Evolutionary conservation across 1,139 yeast genomes (phyloP), one percentile per base, ranked within the genome.

Genomic region (Kodamaea sp.): DNA sequence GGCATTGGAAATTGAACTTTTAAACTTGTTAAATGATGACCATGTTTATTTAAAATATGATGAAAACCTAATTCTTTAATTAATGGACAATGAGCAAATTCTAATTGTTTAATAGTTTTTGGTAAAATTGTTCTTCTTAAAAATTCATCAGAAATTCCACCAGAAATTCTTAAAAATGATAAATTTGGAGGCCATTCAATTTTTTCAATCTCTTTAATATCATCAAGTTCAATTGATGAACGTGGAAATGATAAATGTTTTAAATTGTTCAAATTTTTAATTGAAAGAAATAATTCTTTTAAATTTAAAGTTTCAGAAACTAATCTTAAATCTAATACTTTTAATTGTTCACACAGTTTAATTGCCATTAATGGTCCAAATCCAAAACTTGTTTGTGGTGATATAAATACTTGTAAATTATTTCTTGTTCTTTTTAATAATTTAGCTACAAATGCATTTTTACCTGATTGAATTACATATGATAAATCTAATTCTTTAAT

Each of bases 341-440:
- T 72, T 39, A 92, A 63, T 31, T 75, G 69, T 20, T 65, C 65
- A 59, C 98, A 92, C 37, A 81, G 70, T 42, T 85, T 77, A 36
- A 92, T 67, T 34, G 95, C 83, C 15, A 88, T 75, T 49, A 90
- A 64, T 1, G 97, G 97, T 1, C 95, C 87, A 42, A 83, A 74
- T 0, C 97, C 97, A 67, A 92, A 90, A 64, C 95, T 85, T 27
- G 97, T 84, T 55, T 90, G 97, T 1, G 97, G 96, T 0, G 97
- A 97, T 6, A 85, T 78, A 54, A 92, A 89, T 8, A 70, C 67
- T 47, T 79, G 73, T 37, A 92, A 63, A 35, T 72, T 73, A 22
- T 71, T 60, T 8, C 88, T 75, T 41, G 96, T 85, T 34, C 96
- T 69, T 53, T 95, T 77, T 41, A 92, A 64, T 5, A 92, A 57